Base-by-base conservation (phyloP, 2,329 filamentous ascomycete genomes). In the Periconia sp. region DNA sequence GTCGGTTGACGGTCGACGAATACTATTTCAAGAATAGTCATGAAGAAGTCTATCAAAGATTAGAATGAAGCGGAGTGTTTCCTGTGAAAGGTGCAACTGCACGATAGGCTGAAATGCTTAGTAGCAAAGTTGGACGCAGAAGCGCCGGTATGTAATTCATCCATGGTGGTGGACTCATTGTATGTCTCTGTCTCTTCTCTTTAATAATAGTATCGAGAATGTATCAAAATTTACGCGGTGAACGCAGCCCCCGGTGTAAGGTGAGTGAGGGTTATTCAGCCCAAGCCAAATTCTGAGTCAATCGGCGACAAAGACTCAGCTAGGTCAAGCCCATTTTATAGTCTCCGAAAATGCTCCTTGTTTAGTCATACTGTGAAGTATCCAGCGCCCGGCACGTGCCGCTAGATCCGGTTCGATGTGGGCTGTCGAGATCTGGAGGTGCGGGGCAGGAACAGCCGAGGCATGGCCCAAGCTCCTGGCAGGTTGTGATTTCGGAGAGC, bases 1-100 rank as follows among this genome's bases (percentile, higher is more conserved):
- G 48, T 40, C 4, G 65, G 66, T 18, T 51, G 48, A 40, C 45
- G 58, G 9, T 67, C 58, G 16, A 63, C 11, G 28, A 66, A 59
- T 21, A 63, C 39, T 25, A 59, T 50, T 50, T 69, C 60, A 22
- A 69, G 36, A 12, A 67, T 46, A 5, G 65, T 69, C 58, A 68
- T 63, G 17, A 59, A 28, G 40, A 68, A 69, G 39, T 69, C 68
- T 69, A n/a, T n/a, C n/a, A n/a, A n/a, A n/a, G n/a, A n/a, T n/a
- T n/a, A n/a, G n/a, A n/a, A n/a, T n/a, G n/a, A n/a, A n/a, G n/a
- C n/a, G n/a, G n/a, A n/a, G n/a, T n/a, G n/a, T n/a, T n/a, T n/a
- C n/a, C n/a, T n/a, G n/a, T n/a, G 22, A 11, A 10, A 5, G 15
- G 13, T 5, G 11, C 26, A 19, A n/a, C 8, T 56, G 19, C 43